phyloP scores from a whole-genome alignment of 164 flowering plant species.

The Stephania cephalantha region DNA sequence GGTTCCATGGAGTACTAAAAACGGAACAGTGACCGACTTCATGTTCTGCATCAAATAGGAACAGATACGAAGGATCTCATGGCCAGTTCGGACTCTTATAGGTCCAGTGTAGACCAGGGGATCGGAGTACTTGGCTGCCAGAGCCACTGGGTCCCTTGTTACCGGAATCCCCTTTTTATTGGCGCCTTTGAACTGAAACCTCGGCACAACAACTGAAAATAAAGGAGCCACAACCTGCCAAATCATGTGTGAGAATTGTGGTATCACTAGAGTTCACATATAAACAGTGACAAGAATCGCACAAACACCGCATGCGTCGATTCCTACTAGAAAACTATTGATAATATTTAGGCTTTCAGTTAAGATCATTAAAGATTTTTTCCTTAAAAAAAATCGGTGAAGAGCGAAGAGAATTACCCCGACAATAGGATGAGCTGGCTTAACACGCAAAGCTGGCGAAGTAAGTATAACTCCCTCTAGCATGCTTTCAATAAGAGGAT shows the following conservation, averaged over 20 bases:
- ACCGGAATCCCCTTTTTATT: constrained; percentile 96
- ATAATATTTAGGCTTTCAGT: too few species aligned
- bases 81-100: constrained; percentile 90
- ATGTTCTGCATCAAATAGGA: constrained; percentile 69
- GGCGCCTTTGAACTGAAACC: constrained; percentile 92
- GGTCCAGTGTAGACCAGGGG: constrained; percentile 97
- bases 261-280: not conserved
- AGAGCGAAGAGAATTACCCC: constrained; percentile 41
- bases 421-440: constrained; percentile 93
- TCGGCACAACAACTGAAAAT: constrained; percentile 75
- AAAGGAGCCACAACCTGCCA: constrained; percentile 88
- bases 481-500: constrained; percentile 62
- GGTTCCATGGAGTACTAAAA: constrained; percentile 91
- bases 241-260: constrained; percentile 2
- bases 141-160: constrained; percentile 85
- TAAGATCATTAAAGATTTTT: too few species aligned
- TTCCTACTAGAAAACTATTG: too few species aligned
- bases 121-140: constrained; percentile 85
- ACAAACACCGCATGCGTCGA: too few species aligned
- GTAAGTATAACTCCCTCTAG: constrained; percentile 84
- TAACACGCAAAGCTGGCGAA: constrained; percentile 94
- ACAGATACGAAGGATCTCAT: constrained; percentile 81
- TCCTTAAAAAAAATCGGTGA: not conserved
- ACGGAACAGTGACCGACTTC: constrained; percentile 73
- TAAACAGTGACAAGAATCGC: too few species aligned